These are phyloP conservation scores for Aspergillus sp. DNA, from an alignment of 2,329 filamentous ascomycete species.

Conservation along the genomic window DNA sequence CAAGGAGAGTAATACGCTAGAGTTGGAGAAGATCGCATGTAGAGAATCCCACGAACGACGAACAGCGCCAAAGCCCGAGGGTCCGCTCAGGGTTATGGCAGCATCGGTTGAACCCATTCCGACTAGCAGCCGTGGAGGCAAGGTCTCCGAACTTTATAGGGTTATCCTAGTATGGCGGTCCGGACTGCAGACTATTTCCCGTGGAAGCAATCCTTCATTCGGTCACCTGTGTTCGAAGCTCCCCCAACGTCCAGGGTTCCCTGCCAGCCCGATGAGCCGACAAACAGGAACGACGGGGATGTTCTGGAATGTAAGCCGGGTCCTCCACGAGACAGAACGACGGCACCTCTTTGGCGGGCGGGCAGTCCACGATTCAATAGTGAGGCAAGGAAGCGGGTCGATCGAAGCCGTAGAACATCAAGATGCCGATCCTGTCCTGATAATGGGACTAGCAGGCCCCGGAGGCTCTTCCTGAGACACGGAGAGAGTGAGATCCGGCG, in stretches of 20 bases:
- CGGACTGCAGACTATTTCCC: constrained; percentile 8
- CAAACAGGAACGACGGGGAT: constrained; percentile 14
- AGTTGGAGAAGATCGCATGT: constrained; percentile 19
- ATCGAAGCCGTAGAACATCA: constrained; percentile 8
- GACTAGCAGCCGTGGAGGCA: constrained; percentile 3
- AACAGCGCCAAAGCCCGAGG: constrained; percentile 6
- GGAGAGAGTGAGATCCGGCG: constrained; percentile 5
- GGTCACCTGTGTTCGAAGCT: constrained; percentile 6
- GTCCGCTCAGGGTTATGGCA: constrained; percentile 4
- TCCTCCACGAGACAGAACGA: constrained; percentile 18
- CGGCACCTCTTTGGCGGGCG: constrained; percentile 21
- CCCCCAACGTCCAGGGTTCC: constrained; percentile 5
- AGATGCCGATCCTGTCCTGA: constrained; percentile 7
- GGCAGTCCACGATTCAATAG: constrained; percentile 12
- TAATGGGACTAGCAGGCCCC: constrained; percentile 1
- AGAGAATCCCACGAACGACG: constrained; percentile 23
- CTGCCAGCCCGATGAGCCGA: constrained; percentile 2
- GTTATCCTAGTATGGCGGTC: constrained; percentile 5
- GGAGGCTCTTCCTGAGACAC: constrained; percentile 8
- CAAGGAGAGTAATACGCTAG: constrained; percentile 17
- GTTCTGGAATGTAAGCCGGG: constrained; percentile 25
- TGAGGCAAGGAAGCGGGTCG: constrained; percentile 22
- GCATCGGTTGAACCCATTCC: constrained; percentile 16
- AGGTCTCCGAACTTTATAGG: constrained; percentile 14
- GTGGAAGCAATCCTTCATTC: constrained; percentile 8